phyloP scores from a whole-genome alignment of 2,329 filamentous ascomycete species.

The Dichotomopilus funicola region DNA sequence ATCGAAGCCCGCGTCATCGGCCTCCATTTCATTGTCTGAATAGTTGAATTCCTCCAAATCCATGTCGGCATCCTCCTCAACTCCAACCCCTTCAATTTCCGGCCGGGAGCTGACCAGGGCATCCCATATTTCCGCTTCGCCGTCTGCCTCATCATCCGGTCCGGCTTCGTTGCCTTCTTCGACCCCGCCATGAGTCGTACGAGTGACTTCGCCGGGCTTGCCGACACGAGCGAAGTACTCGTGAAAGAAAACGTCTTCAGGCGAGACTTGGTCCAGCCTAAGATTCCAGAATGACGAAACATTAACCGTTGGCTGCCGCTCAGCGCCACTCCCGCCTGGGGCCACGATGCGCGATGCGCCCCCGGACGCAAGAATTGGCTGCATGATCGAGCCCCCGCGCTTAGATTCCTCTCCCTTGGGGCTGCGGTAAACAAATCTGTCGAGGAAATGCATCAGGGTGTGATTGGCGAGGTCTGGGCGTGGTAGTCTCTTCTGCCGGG shows the following conservation, averaged over 20 bases:
- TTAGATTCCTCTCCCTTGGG: conserved; percentile 63
- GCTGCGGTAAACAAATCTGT: conserved; percentile 97
- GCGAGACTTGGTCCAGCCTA: conserved; percentile 78
- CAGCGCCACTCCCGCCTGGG: conserved; percentile 42
- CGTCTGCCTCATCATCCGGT: conserved; percentile 56
- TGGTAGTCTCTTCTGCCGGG: conserved; percentile 63
- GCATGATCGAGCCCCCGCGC: conserved; percentile 91
- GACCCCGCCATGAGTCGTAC: conserved; percentile 32
- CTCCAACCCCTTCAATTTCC: conserved; percentile 41
- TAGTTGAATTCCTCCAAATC: conserved; percentile 42
- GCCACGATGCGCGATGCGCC: conserved; percentile 51
- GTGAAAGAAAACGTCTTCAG: conserved; percentile 97
- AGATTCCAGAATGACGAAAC: conserved; percentile 86
- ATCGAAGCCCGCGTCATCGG: conserved; percentile 27
- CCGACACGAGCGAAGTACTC: conserved; percentile 80
- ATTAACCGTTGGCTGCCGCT: conserved; percentile 55
- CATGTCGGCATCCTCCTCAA: conserved; percentile 42
- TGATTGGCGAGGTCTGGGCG: conserved; percentile 90
- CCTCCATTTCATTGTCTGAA: conserved; percentile 35
- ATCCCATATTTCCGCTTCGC: conserved; percentile 33
- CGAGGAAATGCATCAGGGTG: conserved; percentile 89
- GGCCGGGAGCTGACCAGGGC: conserved; percentile 31
- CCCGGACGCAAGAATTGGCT: conserved; percentile 60
- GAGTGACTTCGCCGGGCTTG: conserved; percentile 51
- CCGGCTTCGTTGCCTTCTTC: conserved; percentile 60